Evolutionary conservation across 441 rosid species (phyloP), one percentile per base, ranked within the genome.

Genomic region (Capsella rubella): DNA sequence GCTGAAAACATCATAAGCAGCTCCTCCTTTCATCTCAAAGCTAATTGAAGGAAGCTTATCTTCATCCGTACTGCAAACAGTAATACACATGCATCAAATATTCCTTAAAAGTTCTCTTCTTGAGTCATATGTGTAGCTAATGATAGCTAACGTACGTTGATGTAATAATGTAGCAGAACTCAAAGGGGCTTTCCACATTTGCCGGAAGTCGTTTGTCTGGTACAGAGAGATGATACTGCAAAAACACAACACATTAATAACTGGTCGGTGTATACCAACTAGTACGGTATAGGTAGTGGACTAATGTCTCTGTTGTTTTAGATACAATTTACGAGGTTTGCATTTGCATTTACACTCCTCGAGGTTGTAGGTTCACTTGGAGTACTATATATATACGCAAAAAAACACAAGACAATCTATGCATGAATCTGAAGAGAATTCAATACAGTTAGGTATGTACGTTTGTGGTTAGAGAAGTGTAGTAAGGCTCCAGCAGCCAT

Each of bases 401-500:
- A 47, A 2, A 6, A 46, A 16, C 12, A 50, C 40, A 16, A 16
- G 18, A 16, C 18, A 16, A 16, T 11, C 0, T 3, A 5, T 37
- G 25, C 40, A 10, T 35, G 50, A 6, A 37, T 37, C 10, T 31
- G 28, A 11, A 32, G 34, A 64, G 27, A 77, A 49, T 27, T 9
- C 31, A 50, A 29, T 43, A 57, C 28, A 54, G 72, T 40, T 52
- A 73, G 63, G 61, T 64, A 80, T 84, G 78, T 82, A 95, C 97
- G 29, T 75, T 82, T 66, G 86, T 66, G 35, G 97, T 54, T 43
- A 95, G 78, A 53, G 79, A 74, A 14, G 90, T 80, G 82, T 92
- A 95, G 73, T 91, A 90, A 1, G 97, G 97, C 66, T 95, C 93
- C 6, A 84, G 82, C 73, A 95, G 84, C 81, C 88, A 89, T 21